Percentiles rank a stretch among this genome's conserved stretches.
phyloP scores from a whole-genome alignment of 176 grass and related monocot genomes.

The Rhynchospora pubera region DNA sequence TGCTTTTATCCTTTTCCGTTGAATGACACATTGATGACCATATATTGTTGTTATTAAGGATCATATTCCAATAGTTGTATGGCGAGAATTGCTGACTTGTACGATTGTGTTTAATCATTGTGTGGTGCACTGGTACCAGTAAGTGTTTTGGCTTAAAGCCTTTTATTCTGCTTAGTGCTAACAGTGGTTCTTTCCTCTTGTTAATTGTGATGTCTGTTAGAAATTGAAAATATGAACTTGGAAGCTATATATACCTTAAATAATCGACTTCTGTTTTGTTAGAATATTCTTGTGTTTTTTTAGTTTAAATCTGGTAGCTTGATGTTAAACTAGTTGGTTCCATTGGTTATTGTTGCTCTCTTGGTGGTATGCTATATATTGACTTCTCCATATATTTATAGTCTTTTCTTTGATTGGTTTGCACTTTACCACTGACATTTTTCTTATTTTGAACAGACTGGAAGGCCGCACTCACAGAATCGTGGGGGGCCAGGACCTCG shows the following conservation, averaged over 20 bases:
- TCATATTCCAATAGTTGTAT: neutral
- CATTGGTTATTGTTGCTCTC: neutral
- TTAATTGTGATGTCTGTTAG: neutral
- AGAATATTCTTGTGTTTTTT: neutral
- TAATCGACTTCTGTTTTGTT: neutral
- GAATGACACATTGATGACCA: neutral
- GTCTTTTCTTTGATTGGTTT: neutral
- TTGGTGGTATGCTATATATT: neutral
- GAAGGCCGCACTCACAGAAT: conserved; percentile 30
- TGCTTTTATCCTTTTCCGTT: neutral
- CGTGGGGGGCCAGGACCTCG: conserved; percentile 33
- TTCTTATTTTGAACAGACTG: conserved; percentile 41
- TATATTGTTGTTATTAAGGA: neutral
- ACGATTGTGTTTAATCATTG: neutral
- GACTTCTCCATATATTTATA: neutral
- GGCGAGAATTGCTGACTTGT: conserved; percentile 1
- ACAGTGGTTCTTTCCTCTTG: conserved; percentile 4
- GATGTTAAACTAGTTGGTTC: neutral
- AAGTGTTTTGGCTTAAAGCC: neutral
- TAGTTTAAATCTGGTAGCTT: neutral
- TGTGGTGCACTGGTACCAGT: neutral
- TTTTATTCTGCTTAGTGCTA: conserved; percentile 10
- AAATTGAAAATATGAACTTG: neutral
- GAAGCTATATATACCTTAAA: neutral
- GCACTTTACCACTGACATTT: conserved; percentile 25